These are phyloP conservation scores for Simplicillium sp. DNA, from an alignment of 2,329 filamentous ascomycete genomes.

Conservation along the genomic window DNA sequence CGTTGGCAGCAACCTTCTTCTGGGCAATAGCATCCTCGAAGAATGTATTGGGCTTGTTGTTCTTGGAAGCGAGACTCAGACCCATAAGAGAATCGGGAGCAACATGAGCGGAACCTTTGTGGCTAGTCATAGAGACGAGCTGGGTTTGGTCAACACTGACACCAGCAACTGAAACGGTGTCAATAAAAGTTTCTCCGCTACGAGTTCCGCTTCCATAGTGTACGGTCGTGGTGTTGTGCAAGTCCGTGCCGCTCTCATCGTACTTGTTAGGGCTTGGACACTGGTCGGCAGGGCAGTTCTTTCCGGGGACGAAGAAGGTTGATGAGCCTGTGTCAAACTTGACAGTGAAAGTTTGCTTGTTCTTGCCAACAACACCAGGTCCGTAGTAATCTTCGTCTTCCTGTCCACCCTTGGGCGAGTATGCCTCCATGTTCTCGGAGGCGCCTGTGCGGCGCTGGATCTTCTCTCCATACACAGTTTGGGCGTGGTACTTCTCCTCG, in stretches of 20 bases:
- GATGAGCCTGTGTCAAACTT: background rate
- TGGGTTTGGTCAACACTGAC: slow-evolving; percentile 46
- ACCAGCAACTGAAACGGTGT: slow-evolving; percentile 47
- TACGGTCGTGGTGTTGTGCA: slow-evolving; percentile 64
- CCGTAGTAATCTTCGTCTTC: background rate
- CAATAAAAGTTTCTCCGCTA: slow-evolving; percentile 38
- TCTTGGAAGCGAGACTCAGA: slow-evolving; percentile 57
- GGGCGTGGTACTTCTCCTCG: background rate
- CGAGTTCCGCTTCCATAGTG: slow-evolving; percentile 76
- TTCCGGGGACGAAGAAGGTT: background rate
- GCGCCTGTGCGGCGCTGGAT: background rate
- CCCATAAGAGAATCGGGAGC: slow-evolving; percentile 66
- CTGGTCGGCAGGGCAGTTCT: slow-evolving; percentile 5
- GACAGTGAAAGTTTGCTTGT: background rate
- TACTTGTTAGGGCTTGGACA: background rate
- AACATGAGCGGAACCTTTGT: slow-evolving; percentile 35
- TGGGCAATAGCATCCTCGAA: slow-evolving; percentile 71
- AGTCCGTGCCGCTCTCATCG: slow-evolving; percentile 65
- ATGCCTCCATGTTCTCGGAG: background rate
- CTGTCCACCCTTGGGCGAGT: background rate
- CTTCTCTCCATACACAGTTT: background rate
- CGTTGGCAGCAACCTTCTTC: slow-evolving; percentile 55
- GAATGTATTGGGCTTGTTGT: slow-evolving; percentile 65
- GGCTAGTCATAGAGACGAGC: slow-evolving; percentile 13
- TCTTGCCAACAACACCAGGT: background rate